phyloP scores from a whole-genome alignment of 345 rosid genomes.

The Hibiscus tridactylites region DNA sequence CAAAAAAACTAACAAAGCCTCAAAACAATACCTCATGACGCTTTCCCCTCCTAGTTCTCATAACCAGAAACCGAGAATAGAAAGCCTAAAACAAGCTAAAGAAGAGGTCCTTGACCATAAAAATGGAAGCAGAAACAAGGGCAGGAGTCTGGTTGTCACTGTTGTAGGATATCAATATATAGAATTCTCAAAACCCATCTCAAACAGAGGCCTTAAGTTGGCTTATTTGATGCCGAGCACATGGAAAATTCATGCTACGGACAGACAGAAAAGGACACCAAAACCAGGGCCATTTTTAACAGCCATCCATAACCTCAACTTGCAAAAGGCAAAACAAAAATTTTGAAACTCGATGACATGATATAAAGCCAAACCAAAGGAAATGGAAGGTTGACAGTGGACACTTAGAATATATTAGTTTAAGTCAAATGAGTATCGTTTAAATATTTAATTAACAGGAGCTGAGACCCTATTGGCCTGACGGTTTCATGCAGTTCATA shows the following conservation, averaged over 20 bases:
- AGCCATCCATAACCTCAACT: slow-evolving; percentile 53
- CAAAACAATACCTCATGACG: slow-evolving; percentile 60
- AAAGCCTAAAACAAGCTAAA: neutral
- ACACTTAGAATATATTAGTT: slow-evolving; percentile 4
- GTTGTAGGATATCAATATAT: slow-evolving; percentile 30
- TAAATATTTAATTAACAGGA: neutral
- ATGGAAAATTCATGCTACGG: slow-evolving; percentile 32
- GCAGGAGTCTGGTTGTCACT: slow-evolving; percentile 10
- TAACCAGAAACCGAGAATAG: slow-evolving; percentile 16
- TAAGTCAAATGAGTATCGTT: slow-evolving; percentile 29
- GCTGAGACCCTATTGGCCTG: slow-evolving; percentile 32
- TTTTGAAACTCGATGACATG: slow-evolving; percentile 7
- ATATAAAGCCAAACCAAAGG: neutral
- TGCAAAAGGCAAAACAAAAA: slow-evolving; percentile 27
- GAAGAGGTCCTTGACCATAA: slow-evolving; percentile 4
- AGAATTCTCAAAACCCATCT: slow-evolving; percentile 15
- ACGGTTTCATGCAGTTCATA: slow-evolving; percentile 20
- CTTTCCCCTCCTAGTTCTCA: slow-evolving; percentile 58
- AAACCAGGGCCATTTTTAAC: slow-evolving; percentile 37
- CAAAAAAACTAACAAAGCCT: slow-evolving; percentile 4
- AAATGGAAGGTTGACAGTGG: slow-evolving; percentile 22
- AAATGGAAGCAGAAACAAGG: slow-evolving; percentile 8
- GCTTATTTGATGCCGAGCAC: slow-evolving; percentile 30
- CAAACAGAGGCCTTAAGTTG: slow-evolving; percentile 13
- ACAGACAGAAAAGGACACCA: slow-evolving; percentile 39